Evolutionary conservation across 108 stramenopile genomes (phyloP).

Genomic region (Nannochloropsis salina): DNA sequence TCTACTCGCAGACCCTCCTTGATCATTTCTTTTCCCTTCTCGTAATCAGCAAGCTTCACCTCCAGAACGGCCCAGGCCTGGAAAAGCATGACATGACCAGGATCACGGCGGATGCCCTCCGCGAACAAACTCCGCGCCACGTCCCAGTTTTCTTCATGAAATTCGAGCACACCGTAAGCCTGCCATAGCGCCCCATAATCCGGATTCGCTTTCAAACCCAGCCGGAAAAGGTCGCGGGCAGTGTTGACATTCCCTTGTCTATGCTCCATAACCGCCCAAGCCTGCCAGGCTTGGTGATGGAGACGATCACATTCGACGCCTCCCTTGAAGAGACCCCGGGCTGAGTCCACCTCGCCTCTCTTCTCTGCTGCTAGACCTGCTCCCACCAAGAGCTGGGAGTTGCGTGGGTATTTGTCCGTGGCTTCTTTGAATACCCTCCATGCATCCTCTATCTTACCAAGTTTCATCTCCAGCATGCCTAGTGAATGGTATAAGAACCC

Average conservation of each 20-base stretch:
- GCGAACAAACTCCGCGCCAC: constrained; percentile 33
- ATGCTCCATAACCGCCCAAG: constrained; percentile 44
- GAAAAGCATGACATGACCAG: constrained; percentile 38
- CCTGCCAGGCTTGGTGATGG: constrained; percentile 39
- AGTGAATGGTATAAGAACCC: constrained; percentile 41
- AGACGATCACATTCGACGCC: not conserved
- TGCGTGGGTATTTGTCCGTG: not conserved
- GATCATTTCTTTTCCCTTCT: constrained; percentile 27
- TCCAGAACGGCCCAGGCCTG: constrained; percentile 47
- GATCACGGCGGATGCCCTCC: constrained; percentile 36
- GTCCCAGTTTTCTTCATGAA: constrained; percentile 21
- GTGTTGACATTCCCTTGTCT: constrained; percentile 33
- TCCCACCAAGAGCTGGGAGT: not conserved
- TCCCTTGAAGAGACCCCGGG: not conserved
- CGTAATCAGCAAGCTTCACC: constrained; percentile 24
- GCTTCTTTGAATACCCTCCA: not conserved
- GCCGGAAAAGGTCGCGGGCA: constrained; percentile 31
- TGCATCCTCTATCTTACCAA: not conserved
- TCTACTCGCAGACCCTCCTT: constrained; percentile 32
- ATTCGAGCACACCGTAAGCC: constrained; percentile 43
- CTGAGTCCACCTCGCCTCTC: not conserved
- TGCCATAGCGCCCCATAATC: constrained; percentile 45
- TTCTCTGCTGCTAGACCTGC: not conserved
- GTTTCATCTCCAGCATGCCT: constrained; percentile 32
- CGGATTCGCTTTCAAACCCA: constrained; percentile 34